A percentile compares a stretch with the other conserved stretches of the same genome.
phyloP scores from a whole-genome alignment of 805 yeast species.

The Candida manassasensis region DNA sequence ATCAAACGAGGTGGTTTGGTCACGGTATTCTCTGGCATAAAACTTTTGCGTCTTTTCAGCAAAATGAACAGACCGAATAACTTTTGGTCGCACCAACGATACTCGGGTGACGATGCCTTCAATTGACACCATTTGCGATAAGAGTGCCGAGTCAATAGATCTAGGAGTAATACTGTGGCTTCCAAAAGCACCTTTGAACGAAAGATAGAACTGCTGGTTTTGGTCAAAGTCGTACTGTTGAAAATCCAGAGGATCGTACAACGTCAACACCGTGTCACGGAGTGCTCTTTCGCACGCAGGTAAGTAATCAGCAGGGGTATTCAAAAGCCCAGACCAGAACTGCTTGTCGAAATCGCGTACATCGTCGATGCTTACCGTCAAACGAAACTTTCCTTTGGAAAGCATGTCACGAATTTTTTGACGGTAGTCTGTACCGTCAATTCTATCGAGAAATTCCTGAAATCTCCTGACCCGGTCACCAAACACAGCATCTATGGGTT shows the following conservation, averaged over 20 bases:
- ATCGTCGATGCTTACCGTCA: slow-evolving; percentile 79
- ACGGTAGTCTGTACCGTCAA: slow-evolving; percentile 56
- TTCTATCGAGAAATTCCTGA: slow-evolving; percentile 74
- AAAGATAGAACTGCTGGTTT: slow-evolving; percentile 63
- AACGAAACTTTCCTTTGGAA: slow-evolving; percentile 57
- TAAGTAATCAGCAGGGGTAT: slow-evolving; percentile 74
- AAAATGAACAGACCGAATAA: slow-evolving; percentile 87
- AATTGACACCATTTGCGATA: slow-evolving; percentile 78
- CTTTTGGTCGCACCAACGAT: slow-evolving; percentile 88
- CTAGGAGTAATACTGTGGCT: slow-evolving; percentile 83
- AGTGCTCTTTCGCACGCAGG: slow-evolving; percentile 90
- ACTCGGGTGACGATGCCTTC: slow-evolving; percentile 96
- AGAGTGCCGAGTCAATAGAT: slow-evolving; percentile 67
- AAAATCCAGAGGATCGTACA: slow-evolving; percentile 58
- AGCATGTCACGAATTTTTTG: slow-evolving; percentile 72
- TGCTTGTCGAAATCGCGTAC: slow-evolving; percentile 75
- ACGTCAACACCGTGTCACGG: slow-evolving; percentile 69
- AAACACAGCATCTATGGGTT: slow-evolving; percentile 46
- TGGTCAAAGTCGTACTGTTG: slow-evolving; percentile 44
- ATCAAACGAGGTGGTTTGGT: slow-evolving; percentile 85
- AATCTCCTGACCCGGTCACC: slow-evolving; percentile 84
- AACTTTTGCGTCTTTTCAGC: slow-evolving; percentile 80
- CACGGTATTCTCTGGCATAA: slow-evolving; percentile 88
- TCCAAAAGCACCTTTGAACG: slow-evolving; percentile 90
- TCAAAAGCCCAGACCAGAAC: slow-evolving; percentile 72